These are phyloP conservation scores for Favolaschia claudopus DNA, from an alignment of 768 basidiomycete species.

Conservation along the genomic window DNA sequence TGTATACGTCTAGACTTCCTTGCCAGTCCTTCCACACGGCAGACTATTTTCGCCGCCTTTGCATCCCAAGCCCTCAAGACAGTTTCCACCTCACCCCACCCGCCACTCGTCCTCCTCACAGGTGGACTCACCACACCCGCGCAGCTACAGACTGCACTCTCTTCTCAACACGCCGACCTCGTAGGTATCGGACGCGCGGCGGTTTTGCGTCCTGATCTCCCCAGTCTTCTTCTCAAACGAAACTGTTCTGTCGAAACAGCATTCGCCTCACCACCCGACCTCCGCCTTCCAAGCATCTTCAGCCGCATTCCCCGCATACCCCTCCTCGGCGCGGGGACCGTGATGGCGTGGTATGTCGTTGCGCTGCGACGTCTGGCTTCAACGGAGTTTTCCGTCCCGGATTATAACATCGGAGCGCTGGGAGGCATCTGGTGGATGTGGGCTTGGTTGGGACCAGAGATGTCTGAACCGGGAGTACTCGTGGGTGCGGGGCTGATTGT, in stretches of 20 bases:
- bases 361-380: slow-evolving; percentile 60
- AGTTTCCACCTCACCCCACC: slow-evolving; percentile 44
- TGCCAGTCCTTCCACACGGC: slow-evolving; percentile 50
- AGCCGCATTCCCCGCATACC: slow-evolving; percentile 53
- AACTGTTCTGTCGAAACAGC: slow-evolving; percentile 34
- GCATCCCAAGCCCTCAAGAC: slow-evolving; percentile 60
- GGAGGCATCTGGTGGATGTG: slow-evolving; percentile 54
- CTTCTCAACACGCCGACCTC: slow-evolving; percentile 68
- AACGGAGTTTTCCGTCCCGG: slow-evolving; percentile 7
- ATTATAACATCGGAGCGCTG: slow-evolving; percentile 43
- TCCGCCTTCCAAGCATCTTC: slow-evolving; percentile 35
- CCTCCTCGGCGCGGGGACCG: slow-evolving; percentile 70
- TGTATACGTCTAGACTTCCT: slow-evolving; percentile 52
- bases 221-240: slow-evolving; percentile 46
- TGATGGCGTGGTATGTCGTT: slow-evolving; percentile 73
- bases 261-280: slow-evolving; percentile 49
- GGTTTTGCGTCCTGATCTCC: slow-evolving; percentile 68
- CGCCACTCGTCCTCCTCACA: slow-evolving; percentile 78
- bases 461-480: neutral
- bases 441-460: slow-evolving; percentile 44
- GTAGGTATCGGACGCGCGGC: slow-evolving; percentile 80
- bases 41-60: slow-evolving; percentile 78
- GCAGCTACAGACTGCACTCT: slow-evolving; percentile 61
- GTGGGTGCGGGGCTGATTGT: neutral
- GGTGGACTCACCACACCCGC: slow-evolving; percentile 76